Percentiles rank a stretch among this genome's conserved stretches.
phyloP scores from a whole-genome alignment of 139 green algal species.

The Chlorella sp. region DNA sequence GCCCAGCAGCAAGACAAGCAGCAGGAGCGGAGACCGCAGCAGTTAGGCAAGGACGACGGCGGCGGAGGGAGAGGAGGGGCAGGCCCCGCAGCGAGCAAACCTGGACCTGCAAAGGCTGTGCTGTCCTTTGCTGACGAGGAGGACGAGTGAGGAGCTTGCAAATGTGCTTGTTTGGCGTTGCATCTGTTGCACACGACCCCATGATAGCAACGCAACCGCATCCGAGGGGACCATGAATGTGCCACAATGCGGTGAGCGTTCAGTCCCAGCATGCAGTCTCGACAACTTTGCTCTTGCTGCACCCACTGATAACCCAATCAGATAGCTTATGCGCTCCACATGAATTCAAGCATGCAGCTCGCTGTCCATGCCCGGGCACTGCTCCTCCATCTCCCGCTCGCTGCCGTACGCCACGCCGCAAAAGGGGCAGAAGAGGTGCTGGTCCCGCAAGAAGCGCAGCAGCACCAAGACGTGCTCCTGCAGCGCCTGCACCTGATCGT shows the following conservation, averaged over 20 bases:
- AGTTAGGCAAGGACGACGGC: too few species aligned
- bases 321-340: background rate
- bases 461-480: background rate
- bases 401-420: background rate
- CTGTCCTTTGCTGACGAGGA: constrained; percentile 1
- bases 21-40: background rate
- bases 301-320: too few species aligned
- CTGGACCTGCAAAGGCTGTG: background rate
- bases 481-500: too few species aligned
- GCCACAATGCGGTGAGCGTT: background rate
- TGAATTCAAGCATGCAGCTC: background rate
- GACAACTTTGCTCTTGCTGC: too few species aligned
- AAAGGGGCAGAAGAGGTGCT: background rate
- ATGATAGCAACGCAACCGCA: background rate
- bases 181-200: background rate
- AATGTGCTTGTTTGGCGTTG: background rate
- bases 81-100: background rate
- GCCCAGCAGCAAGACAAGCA: background rate
- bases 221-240: background rate
- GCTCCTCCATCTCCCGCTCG: background rate
- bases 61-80: too few species aligned
- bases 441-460: background rate
- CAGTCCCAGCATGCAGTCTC: background rate
- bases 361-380: background rate
- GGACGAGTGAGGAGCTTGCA: background rate